Percentiles rank a stretch among this genome's conserved stretches.
phyloP scores from a whole-genome alignment of 805 yeast genomes.

The Metschnikowia koreensis region DNA sequence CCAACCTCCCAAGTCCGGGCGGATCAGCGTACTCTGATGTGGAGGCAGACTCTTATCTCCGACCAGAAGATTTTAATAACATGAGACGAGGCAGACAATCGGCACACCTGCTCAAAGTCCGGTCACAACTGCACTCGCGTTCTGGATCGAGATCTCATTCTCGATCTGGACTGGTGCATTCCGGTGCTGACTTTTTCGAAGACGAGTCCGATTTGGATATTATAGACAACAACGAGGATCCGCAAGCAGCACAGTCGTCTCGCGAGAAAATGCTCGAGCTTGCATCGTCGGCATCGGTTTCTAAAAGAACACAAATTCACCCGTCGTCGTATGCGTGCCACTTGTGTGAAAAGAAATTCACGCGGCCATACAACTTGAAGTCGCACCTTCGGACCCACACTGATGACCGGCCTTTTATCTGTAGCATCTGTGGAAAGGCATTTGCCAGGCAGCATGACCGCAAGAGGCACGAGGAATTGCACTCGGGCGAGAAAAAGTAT shows the following conservation, averaged over 20 bases:
- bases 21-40: slow-evolving; percentile 18
- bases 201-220: slow-evolving; percentile 24
- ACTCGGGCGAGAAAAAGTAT: slow-evolving; percentile 71
- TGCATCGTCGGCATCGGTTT: slow-evolving; percentile 55
- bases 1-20: slow-evolving; percentile 10
- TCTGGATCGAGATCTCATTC: slow-evolving; percentile 34
- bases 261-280: slow-evolving; percentile 64
- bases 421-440: slow-evolving; percentile 74
- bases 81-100: slow-evolving; percentile 43
- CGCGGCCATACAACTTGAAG: slow-evolving; percentile 89
- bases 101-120: slow-evolving; percentile 23
- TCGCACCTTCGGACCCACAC: slow-evolving; percentile 91
- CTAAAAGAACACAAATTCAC: slow-evolving; percentile 62
- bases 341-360: slow-evolving; percentile 81
- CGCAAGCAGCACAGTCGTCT: slow-evolving; percentile 22
- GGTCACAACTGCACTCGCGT: slow-evolving; percentile 20
- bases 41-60: slow-evolving; percentile 15
- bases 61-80: slow-evolving; percentile 40
- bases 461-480: slow-evolving; percentile 52
- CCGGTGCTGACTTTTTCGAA: background rate
- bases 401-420: slow-evolving; percentile 74
- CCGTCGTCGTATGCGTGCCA: slow-evolving; percentile 78
- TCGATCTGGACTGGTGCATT: slow-evolving; percentile 1
- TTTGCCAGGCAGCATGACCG: slow-evolving; percentile 53
- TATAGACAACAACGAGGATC: slow-evolving; percentile 9